These are phyloP conservation scores for Ailanthus altissimus DNA, from an alignment of 345 rosid genomes.

Conservation along the genomic window DNA sequence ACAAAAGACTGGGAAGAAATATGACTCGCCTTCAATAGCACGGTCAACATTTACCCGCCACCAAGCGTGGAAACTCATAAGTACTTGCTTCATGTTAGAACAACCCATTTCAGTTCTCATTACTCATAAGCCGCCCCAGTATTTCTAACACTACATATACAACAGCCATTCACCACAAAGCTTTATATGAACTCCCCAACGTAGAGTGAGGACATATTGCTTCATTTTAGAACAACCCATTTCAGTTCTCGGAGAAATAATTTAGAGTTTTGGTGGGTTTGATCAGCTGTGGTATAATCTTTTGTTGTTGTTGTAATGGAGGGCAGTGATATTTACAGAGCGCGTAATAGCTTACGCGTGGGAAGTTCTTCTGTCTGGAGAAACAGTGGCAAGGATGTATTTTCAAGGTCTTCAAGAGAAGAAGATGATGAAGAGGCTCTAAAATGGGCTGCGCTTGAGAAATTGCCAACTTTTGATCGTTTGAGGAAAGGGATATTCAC, in stretches of 20 bases:
- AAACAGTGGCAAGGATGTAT: slow-evolving; percentile 10
- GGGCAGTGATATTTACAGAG: not conserved
- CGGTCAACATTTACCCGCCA: too few species aligned
- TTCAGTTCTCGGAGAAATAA: not conserved
- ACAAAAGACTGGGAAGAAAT: too few species aligned
- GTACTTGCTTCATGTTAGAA: too few species aligned
- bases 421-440: slow-evolving; percentile 72
- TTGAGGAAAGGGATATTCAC: slow-evolving; percentile 43
- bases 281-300: not conserved
- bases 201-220: too few species aligned
- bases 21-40: too few species aligned
- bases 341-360: slow-evolving; percentile 23
- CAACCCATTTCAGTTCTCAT: too few species aligned
- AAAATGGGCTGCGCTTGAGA: slow-evolving; percentile 61
- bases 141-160: too few species aligned
- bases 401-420: slow-evolving; percentile 63
- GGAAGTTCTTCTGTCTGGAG: slow-evolving; percentile 17
- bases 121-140: too few species aligned
- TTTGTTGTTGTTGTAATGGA: slow-evolving; percentile 9
- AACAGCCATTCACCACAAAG: too few species aligned
- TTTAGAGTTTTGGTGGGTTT: not conserved
- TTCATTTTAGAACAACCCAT: too few species aligned
- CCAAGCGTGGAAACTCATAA: too few species aligned
- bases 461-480: slow-evolving; percentile 41
- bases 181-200: too few species aligned